These are phyloP conservation scores for Camellia oleifera DNA, from an alignment of 179 eudicot genomes.

Conservation along the genomic window DNA sequence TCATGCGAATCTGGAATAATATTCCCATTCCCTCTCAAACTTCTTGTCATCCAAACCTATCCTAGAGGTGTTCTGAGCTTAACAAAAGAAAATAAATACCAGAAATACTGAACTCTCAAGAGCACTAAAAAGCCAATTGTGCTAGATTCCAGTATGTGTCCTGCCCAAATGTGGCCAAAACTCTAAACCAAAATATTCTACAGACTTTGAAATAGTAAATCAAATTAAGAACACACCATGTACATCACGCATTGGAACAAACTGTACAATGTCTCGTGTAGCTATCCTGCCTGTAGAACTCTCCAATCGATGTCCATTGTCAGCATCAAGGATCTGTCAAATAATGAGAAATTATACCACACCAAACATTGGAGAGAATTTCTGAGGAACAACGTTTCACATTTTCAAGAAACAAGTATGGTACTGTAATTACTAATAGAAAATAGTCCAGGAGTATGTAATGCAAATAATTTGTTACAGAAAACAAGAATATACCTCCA, in stretches of 20 bases:
- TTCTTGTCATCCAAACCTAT: neutral
- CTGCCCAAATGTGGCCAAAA: neutral
- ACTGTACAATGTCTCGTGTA: slow-evolving; percentile 86
- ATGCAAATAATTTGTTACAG: neutral
- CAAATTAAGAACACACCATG: slow-evolving; percentile 39
- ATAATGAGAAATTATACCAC: neutral
- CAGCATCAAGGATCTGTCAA: slow-evolving; percentile 82
- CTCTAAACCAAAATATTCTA: neutral
- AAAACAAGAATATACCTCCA: slow-evolving; percentile 55
- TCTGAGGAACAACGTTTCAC: neutral
- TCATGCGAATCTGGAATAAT: neutral
- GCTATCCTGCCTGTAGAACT: slow-evolving; percentile 77
- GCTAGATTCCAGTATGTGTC: neutral
- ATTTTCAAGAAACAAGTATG: neutral
- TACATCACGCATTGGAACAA: slow-evolving; percentile 80
- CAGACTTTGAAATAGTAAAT: neutral
- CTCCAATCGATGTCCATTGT: slow-evolving; percentile 58
- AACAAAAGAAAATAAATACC: neutral
- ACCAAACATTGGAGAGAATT: neutral
- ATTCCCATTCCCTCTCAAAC: neutral
- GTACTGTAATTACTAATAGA: neutral
- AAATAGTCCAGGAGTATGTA: neutral
- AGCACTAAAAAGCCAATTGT: neutral
- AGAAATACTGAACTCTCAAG: neutral
- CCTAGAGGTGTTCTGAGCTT: no score